Evolutionary conservation across 768 basidiomycete species (phyloP).

Genomic region (Boletellus emodensis): DNA sequence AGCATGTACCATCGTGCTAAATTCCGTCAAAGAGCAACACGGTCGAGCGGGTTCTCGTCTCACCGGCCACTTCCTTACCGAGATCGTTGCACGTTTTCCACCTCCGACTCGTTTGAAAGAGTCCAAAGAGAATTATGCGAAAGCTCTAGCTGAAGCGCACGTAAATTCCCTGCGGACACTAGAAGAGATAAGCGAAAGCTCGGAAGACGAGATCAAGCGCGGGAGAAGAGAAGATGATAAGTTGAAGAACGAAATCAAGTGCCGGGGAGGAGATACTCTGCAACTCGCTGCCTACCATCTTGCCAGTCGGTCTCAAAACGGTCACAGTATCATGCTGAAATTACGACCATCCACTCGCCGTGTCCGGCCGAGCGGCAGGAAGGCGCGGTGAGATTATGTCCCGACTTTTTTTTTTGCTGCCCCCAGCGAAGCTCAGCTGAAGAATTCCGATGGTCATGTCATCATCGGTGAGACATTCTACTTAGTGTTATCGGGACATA

Average conservation of each 20-base stretch:
- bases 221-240: neutral
- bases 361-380: conserved; percentile 2
- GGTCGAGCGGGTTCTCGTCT: conserved; percentile 13
- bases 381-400: conserved; percentile 13
- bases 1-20: conserved; percentile 16
- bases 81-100: conserved; percentile 7
- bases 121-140: too few relatives aligned
- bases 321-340: conserved; percentile 10
- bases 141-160: too few relatives aligned
- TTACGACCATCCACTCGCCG: conserved; percentile 9
- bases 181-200: too few relatives aligned
- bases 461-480: neutral
- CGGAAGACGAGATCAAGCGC: too few relatives aligned
- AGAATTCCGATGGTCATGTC: conserved; percentile 3
- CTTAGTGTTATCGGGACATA: too few relatives aligned
- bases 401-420: conserved; percentile 15
- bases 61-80: conserved; percentile 14
- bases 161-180: too few relatives aligned
- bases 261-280: neutral
- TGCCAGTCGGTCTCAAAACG: neutral
- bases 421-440: conserved; percentile 11
- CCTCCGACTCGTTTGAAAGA: neutral
- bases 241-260: neutral
- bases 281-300: conserved; percentile 5
- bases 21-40: conserved; percentile 9